Conservation (phyloP, 108 stramenopile species). For the Aurantiochytrium sp. region DNA sequence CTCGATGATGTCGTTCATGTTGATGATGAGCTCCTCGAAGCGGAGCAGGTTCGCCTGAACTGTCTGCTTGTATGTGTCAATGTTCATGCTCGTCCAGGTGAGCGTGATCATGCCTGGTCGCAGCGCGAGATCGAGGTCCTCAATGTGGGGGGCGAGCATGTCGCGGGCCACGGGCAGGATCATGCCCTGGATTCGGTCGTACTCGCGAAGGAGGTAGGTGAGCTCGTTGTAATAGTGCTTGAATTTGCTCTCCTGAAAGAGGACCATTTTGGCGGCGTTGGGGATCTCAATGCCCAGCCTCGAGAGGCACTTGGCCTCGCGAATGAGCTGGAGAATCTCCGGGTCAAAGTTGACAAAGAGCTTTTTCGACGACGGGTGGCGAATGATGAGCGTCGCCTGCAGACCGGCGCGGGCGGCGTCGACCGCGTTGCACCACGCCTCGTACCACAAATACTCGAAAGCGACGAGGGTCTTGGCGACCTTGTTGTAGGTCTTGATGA, state of each 20-base stretch:
- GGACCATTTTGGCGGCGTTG: slow-evolving; percentile 53
- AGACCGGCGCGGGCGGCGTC: slow-evolving; percentile 58
- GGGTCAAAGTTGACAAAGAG: slow-evolving; percentile 64
- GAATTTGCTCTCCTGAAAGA: slow-evolving; percentile 54
- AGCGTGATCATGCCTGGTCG: slow-evolving; percentile 60
- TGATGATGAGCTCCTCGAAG: slow-evolving; percentile 54
- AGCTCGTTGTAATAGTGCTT: slow-evolving; percentile 51
- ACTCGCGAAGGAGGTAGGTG: slow-evolving; percentile 53
- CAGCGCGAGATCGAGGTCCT: slow-evolving; percentile 43
- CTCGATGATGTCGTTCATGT: slow-evolving; percentile 63
- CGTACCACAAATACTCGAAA: slow-evolving; percentile 67
- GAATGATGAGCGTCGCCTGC: slow-evolving; percentile 61
- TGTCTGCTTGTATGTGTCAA: slow-evolving; percentile 44
- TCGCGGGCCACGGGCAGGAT: slow-evolving; percentile 47
- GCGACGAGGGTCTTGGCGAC: slow-evolving; percentile 62
- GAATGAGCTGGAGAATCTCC: slow-evolving; percentile 62
- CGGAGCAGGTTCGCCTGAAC: slow-evolving; percentile 36
- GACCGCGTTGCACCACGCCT: slow-evolving; percentile 58
- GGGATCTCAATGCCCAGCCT: slow-evolving; percentile 56
- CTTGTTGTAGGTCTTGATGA: slow-evolving; percentile 58
- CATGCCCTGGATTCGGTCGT: slow-evolving; percentile 38
- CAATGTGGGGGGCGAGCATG: slow-evolving; percentile 41
- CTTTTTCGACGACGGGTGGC: slow-evolving; percentile 48
- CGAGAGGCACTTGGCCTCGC: slow-evolving; percentile 60
- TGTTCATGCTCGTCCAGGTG: slow-evolving; percentile 69